These are phyloP conservation scores for Saccharomycopsis amapae DNA, from an alignment of 805 yeast genomes.

Conservation along the genomic window DNA sequence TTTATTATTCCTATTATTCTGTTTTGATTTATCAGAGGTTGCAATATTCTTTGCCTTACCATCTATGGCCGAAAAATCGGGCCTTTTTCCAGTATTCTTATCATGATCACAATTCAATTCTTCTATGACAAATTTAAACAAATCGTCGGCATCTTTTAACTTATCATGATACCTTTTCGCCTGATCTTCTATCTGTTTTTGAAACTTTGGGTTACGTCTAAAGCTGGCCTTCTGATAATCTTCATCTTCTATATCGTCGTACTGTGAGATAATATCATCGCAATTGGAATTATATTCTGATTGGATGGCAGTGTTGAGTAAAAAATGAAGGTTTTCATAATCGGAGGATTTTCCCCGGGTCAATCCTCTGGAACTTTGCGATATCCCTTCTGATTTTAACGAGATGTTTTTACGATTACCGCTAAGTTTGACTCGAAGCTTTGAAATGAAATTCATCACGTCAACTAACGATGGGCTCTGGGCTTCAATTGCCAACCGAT, in stretches of 20 bases:
- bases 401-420: neutral
- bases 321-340: neutral
- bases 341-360: neutral
- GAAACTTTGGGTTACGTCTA: neutral
- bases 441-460: neutral
- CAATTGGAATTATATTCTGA: neutral
- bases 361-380: too few species aligned
- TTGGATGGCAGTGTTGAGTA: neutral
- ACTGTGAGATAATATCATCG: neutral
- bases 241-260: neutral
- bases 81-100: neutral
- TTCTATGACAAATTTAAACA: neutral
- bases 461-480: neutral
- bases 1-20: neutral
- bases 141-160: neutral
- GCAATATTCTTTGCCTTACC: neutral
- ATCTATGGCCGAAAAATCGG: too few species aligned
- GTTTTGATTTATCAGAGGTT: neutral
- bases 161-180: neutral
- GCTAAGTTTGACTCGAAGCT: neutral
- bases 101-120: neutral
- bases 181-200: neutral
- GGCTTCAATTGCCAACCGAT: neutral
- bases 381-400: too few species aligned
- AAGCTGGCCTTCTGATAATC: neutral